phyloP scores from a whole-genome alignment of 495 filamentous ascomycete genomes.

The Acidomyces sp. region DNA sequence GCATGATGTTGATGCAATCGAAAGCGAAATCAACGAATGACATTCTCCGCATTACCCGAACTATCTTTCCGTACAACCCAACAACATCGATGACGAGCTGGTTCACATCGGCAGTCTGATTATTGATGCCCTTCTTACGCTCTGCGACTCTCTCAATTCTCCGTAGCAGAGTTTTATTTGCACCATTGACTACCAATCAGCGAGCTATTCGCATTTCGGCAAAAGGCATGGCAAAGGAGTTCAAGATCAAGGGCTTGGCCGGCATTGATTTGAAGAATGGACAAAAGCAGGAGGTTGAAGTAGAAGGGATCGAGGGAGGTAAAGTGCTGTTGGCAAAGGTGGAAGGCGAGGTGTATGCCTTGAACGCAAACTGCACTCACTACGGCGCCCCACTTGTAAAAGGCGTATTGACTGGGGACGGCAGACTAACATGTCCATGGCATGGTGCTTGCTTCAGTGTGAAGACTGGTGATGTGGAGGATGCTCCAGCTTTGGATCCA shows the following conservation, averaged over 20 bases:
- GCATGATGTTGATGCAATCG: too few relatives aligned
- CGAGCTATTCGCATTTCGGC: conserved; percentile 8
- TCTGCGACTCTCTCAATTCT: too few relatives aligned
- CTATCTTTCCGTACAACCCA: too few relatives aligned
- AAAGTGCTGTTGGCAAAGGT: conserved; percentile 78
- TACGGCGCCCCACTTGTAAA: conserved; percentile 79
- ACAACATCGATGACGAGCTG: too few relatives aligned
- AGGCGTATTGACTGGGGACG: conserved; percentile 70
- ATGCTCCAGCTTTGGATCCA: conserved; percentile 78
- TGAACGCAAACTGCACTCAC: conserved; percentile 85
- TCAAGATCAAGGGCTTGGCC: conserved; percentile 69
- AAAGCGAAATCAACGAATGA: too few relatives aligned
- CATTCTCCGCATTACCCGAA: too few relatives aligned
- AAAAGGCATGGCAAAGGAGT: conserved; percentile 38
- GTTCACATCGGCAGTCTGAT: too few relatives aligned
- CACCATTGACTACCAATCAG: conserved; percentile 5
- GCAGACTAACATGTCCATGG: conserved; percentile 85
- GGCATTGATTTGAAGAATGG: conserved; percentile 58
- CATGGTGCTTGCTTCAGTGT: conserved; percentile 93
- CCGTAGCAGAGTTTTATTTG: too few relatives aligned
- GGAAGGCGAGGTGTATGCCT: conserved; percentile 58
- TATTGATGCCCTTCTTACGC: too few relatives aligned
- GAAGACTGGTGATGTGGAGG: conserved; percentile 81
- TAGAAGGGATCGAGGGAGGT: conserved; percentile 72
- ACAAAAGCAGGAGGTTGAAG: conserved; percentile 77